Base-by-base conservation (phyloP, 768 basidiomycete genomes). In the Mycena crocata region DNA sequence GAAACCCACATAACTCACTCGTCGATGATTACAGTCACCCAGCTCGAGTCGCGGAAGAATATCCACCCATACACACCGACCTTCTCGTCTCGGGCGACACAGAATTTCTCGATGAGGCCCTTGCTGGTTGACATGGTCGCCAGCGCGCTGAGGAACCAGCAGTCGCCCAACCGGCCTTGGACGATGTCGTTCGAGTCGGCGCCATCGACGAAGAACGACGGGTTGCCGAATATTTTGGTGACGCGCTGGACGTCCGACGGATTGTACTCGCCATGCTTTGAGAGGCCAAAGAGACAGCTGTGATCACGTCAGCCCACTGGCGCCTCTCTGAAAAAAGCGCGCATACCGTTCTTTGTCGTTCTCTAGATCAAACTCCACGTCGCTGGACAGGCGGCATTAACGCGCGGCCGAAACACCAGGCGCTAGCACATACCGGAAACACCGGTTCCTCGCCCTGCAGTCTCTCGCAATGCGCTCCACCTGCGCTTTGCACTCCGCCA, bases 61-160 rank as follows among this genome's bases (percentile, higher is more conserved):
- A 87, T 85, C 74, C 87, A 89, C 6, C 87, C 87, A 69, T 88
- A 89, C 0, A 89, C 82, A 15, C 87, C 86, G 37, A 87, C 81
- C 66, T 81, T 42, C 68, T 87, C 85, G 63, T 88, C 84, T 28
- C 84, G 79, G 12, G 81, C 82, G 37, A 84, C 81, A 58, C 84
- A 85, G 54, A 84, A 81, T 63, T 85, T 86, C 71, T 89, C 84
- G 15, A 89, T 79, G 30, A 88, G 72, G 0, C 82, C 84, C 3
- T 81, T 75, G 0, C 81, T 77, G 5, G 85, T 85, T 8, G 85
- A 80, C 32, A 87, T 81, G 3, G 84, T 86, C 2, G 86, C 81
- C 14, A 88, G 71, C 1, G 86, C 87, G 8, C 82, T 83, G 9
- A 89, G 69, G 71, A 89, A 87, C 85, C 85, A 88, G 68, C 87